phyloP scores from a whole-genome alignment of 2,329 filamentous ascomycete species.

The Parasarocladium wereldwijsianum region DNA sequence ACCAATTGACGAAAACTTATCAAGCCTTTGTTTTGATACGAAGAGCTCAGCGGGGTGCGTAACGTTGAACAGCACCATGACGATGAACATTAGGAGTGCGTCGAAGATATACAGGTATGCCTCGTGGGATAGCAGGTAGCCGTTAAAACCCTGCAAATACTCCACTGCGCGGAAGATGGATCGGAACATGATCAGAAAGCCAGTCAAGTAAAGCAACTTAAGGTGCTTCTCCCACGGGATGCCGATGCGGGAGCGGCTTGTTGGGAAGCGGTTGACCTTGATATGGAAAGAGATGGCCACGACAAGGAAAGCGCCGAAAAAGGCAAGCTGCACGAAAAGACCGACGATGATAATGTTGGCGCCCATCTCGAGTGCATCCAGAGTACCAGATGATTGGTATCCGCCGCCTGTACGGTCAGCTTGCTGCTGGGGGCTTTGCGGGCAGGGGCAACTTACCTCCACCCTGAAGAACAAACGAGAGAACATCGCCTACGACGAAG shows the following conservation, averaged over 20 bases:
- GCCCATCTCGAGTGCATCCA: conserved; percentile 15
- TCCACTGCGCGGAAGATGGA: conserved; percentile 25
- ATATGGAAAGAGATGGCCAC: conserved; percentile 27
- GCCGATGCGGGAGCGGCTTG: neutral
- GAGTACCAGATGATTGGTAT: conserved; percentile 8
- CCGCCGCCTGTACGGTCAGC: conserved; percentile 6
- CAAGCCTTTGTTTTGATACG: no score
- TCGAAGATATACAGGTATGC: conserved; percentile 20
- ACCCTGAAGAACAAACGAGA: conserved; percentile 20
- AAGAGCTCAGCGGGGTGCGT: no score
- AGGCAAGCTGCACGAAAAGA: conserved; percentile 35
- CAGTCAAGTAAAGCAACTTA: conserved; percentile 9
- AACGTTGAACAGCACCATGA: conserved; percentile 6
- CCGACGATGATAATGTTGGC: conserved; percentile 34
- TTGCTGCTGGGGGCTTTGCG: neutral
- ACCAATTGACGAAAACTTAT: no score
- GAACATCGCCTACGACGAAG: conserved; percentile 30
- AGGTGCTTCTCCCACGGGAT: conserved; percentile 17
- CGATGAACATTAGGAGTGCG: conserved; percentile 16
- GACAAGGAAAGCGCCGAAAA: conserved; percentile 36
- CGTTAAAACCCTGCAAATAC: conserved; percentile 19
- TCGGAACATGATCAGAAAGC: conserved; percentile 21
- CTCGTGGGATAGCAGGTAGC: conserved; percentile 17
- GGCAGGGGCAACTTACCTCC: conserved; percentile 8
- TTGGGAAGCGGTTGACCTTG: conserved; percentile 6